A percentile compares a stretch with the other conserved stretches of the same genome.
Evolutionary conservation across 2,329 filamentous ascomycete species (phyloP).

Genomic region (Xylariaceae sp.): DNA sequence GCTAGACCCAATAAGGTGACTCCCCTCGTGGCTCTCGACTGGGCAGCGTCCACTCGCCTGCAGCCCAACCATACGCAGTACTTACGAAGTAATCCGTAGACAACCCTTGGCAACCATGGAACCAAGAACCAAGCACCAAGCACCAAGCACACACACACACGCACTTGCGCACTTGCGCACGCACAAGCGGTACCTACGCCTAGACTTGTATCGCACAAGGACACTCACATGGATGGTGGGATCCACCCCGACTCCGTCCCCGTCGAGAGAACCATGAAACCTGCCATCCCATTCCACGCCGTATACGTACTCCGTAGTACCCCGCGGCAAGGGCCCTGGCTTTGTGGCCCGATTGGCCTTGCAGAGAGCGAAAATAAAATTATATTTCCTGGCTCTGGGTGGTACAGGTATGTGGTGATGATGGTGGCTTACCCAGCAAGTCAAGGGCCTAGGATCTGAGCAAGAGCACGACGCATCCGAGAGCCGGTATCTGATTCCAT

Average conservation of each 20-base stretch:
- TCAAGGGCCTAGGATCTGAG: not conserved
- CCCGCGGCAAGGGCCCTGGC: conserved; percentile 33
- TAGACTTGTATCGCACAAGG: no score
- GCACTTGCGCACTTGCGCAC: not conserved
- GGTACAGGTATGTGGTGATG: conserved; percentile 54
- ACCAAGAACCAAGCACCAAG: not conserved
- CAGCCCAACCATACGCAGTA: conserved; percentile 28
- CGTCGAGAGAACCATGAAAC: not conserved
- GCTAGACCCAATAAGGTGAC: conserved; percentile 12
- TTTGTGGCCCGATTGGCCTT: conserved; percentile 17
- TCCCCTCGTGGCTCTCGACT: conserved; percentile 28
- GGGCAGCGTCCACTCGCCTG: conserved; percentile 28
- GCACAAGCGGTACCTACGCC: not conserved
- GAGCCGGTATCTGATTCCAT: not conserved
- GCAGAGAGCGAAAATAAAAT: conserved; percentile 11
- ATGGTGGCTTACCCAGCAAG: conserved; percentile 2
- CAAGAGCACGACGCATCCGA: not conserved
- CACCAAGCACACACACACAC: no score
- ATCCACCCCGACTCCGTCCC: not conserved
- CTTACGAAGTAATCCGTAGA: not conserved
- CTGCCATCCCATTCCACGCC: conserved; percentile 8
- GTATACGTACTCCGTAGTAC: conserved; percentile 34
- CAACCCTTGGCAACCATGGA: conserved; percentile 11
- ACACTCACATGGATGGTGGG: no score
- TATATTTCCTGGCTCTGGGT: conserved; percentile 58